Percentiles rank a stretch among this genome's conserved stretches.
phyloP scores from a whole-genome alignment of 441 rosid genomes.

The Pelargonium myrrhifolium region DNA sequence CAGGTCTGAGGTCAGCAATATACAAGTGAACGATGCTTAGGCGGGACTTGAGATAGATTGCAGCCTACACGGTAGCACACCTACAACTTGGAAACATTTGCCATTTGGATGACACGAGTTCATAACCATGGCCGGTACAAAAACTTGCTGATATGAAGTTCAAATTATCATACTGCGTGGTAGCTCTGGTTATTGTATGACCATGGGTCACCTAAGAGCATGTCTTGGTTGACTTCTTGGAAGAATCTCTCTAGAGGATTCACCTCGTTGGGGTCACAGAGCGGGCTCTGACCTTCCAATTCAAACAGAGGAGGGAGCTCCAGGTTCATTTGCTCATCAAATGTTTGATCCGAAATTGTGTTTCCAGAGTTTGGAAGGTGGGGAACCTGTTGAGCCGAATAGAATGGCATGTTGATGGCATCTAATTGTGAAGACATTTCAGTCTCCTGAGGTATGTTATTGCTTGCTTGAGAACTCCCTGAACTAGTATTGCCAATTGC shows the following conservation, averaged over 20 bases:
- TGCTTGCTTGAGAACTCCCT: conserved; percentile 25
- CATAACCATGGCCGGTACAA: neutral
- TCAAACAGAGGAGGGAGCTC: conserved; percentile 22
- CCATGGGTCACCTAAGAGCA: conserved; percentile 27
- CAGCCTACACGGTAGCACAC: no score
- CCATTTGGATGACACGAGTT: no score
- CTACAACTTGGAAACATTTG: no score
- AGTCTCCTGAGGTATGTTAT: conserved; percentile 20
- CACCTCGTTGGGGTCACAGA: conserved; percentile 21
- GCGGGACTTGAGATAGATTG: neutral
- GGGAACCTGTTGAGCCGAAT: conserved; percentile 33
- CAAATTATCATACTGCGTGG: neutral
- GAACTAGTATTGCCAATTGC: conserved; percentile 23
- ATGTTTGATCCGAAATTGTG: conserved; percentile 22
- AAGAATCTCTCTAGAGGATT: conserved; percentile 26
- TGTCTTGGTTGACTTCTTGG: conserved; percentile 36
- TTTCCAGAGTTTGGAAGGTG: conserved; percentile 23
- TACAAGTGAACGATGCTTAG: neutral
- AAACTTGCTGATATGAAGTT: neutral
- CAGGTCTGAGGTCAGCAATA: neutral
- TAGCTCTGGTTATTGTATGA: conserved; percentile 11
- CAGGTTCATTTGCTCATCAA: conserved; percentile 21
- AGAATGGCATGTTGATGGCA: conserved; percentile 31
- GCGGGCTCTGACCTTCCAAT: conserved; percentile 32
- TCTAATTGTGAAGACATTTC: conserved; percentile 27